Evolutionary conservation across 2,329 filamentous ascomycete species (phyloP), one percentile per base, ranked within the genome.

Genomic region (Epichloe typhina): DNA sequence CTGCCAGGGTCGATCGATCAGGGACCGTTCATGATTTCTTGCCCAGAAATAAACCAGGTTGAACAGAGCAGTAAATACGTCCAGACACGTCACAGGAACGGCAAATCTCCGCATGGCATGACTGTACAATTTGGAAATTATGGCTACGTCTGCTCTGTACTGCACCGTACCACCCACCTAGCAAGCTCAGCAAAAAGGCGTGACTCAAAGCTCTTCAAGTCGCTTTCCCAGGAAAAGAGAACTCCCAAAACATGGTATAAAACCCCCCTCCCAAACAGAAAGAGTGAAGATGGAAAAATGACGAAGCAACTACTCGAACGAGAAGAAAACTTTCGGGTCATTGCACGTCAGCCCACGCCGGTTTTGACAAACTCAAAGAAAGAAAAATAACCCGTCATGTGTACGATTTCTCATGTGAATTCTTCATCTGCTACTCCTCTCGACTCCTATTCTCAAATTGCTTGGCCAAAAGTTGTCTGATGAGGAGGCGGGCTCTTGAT

Each of bases 401-500:
- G 42, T 47, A n/a, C 33, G 26, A 9, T n/a, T n/a, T 15, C 39
- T 43, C 21, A 17, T 31, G 23, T 47, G 31, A 35, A 46, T 9
- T 17, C 36, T 33, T 15, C 13, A 38, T 38, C 11, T 21, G 9
- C 46, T 17, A 13, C 42, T 40, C 3, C 3, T 21, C 7, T 9
- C n/a, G 15, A 19, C 31, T 38, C 26, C 11, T 17, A 4, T 12
- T n/a, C 19, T 54, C 48, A 58, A 5, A 59, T 59, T 21, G 61
- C 57, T 56, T 62, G 60, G 13, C 71, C 67, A 56, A 76, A 77
- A 23, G 59, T 64, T 12, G 66, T 69, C 61, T 73, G 72, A 41
- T 58, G 64, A 8, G 70, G 68, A 35, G 70, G 71, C 36, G 77
- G 75, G 60, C 71, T 77, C 66, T 72, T 75, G 51, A 80, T 58